Conservation (phyloP, 495 filamentous ascomycete species). For the Podospora australis region DNA sequence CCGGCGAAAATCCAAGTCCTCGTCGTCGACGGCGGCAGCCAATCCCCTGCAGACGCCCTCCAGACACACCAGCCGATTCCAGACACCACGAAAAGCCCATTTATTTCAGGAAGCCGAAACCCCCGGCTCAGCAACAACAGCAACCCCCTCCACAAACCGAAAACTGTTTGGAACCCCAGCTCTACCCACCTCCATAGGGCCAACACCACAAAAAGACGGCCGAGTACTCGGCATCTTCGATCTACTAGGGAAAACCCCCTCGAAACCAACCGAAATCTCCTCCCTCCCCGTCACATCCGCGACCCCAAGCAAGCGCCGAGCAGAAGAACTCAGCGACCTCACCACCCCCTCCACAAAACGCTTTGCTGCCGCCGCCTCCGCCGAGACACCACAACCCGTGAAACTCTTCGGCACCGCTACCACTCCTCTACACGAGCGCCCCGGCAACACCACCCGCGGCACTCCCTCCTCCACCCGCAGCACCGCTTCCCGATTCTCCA, state of each 20-base stretch:
- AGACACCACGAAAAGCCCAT: constrained; percentile 38
- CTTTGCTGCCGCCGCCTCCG: constrained; percentile 27
- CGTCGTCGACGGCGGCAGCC: constrained; percentile 4
- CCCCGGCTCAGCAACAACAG: constrained; percentile 44
- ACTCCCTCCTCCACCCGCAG: constrained; percentile 35
- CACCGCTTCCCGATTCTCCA: constrained; percentile 32
- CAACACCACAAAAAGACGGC: constrained; percentile 88
- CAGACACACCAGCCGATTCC: constrained; percentile 24
- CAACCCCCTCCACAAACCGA: constrained; percentile 51
- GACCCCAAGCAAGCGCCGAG: constrained; percentile 35
- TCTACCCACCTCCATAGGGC: constrained; percentile 57
- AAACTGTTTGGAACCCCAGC: constrained; percentile 57
- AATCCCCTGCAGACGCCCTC: constrained; percentile 42
- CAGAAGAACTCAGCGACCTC: neutral
- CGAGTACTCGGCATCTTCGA: constrained; percentile 88
- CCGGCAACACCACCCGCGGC: constrained; percentile 29
- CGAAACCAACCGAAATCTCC: constrained; percentile 18
- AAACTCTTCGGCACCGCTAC: constrained; percentile 25
- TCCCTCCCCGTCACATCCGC: constrained; percentile 25
- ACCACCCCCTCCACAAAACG: neutral
- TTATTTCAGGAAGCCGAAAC: neutral
- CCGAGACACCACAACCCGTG: constrained; percentile 47
- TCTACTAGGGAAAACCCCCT: constrained; percentile 55
- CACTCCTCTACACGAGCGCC: constrained; percentile 44
- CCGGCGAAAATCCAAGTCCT: constrained; percentile 31